These are phyloP conservation scores for Fusarium pseudonygamai DNA, from an alignment of 2,329 filamentous ascomycete species.

Conservation along the genomic window DNA sequence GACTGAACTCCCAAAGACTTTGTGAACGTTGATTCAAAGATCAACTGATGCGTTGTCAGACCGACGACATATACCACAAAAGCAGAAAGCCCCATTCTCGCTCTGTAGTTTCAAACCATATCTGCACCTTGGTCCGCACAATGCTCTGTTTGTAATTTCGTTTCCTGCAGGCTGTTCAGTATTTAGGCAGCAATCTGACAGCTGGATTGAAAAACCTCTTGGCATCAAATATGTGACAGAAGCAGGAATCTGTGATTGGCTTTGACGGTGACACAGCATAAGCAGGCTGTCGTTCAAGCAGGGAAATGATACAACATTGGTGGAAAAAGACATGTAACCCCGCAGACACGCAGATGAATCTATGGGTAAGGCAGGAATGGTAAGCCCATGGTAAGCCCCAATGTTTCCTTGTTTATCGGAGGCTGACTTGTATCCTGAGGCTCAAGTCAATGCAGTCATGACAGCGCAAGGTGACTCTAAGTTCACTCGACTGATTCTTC, in stretches of 20 bases:
- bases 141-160: background rate
- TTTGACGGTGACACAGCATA: no score
- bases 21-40: background rate
- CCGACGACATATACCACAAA: rapidly evolving
- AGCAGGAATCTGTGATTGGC: background rate
- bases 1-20: background rate
- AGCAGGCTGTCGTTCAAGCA: background rate
- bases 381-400: no score
- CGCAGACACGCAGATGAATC: background rate
- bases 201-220: background rate
- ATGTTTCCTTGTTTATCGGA: no score
- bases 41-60: background rate
- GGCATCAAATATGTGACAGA: background rate
- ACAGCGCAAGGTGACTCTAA: background rate
- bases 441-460: background rate
- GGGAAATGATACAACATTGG: background rate
- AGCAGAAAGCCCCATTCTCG: background rate
- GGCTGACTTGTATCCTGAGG: background rate
- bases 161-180: background rate
- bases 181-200: background rate
- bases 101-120: background rate
- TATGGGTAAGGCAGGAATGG: background rate
- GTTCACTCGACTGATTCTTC: background rate
- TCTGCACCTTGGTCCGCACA: background rate
- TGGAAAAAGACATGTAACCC: background rate